phyloP scores from a whole-genome alignment of 2,329 filamentous ascomycete species.

The Aspergillus unguis region DNA sequence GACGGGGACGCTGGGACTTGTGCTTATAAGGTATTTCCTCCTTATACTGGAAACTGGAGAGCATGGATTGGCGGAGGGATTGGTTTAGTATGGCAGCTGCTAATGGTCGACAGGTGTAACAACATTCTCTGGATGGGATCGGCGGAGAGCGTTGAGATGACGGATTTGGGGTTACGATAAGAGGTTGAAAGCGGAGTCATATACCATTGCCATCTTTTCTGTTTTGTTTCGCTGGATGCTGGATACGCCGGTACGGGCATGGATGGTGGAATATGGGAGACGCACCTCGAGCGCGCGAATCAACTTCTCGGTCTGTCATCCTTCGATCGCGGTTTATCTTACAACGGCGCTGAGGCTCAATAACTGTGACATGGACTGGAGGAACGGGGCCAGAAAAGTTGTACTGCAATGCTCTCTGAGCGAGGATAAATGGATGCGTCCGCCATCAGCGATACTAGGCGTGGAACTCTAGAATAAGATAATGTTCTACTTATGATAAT shows the following conservation, averaged over 20 bases:
- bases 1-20: slow-evolving; percentile 80
- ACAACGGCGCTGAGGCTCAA: slow-evolving; percentile 20
- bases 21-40: slow-evolving; percentile 73
- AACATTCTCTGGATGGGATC: slow-evolving; percentile 91
- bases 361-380: slow-evolving; percentile 7
- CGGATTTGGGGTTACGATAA: slow-evolving; percentile 37
- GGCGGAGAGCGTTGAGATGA: slow-evolving; percentile 51
- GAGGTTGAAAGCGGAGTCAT: background rate
- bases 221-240: slow-evolving; percentile 1
- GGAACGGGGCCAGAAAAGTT: slow-evolving; percentile 10
- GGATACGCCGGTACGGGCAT: slow-evolving; percentile 7
- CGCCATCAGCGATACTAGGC: background rate
- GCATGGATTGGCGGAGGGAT: no score
- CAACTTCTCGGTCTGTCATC: slow-evolving; percentile 12
- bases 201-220: slow-evolving; percentile 13
- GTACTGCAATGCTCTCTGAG: background rate
- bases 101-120: slow-evolving; percentile 65
- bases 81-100: background rate
- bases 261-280: background rate
- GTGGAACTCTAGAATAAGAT: background rate
- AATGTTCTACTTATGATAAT: background rate
- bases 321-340: slow-evolving; percentile 17
- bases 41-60: background rate
- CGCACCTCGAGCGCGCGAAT: slow-evolving; percentile 6
- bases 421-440: background rate